A percentile compares a stretch with the other conserved stretches of the same genome.
Conservation (phyloP, 2,329 filamentous ascomycete genomes). For the Pseudocercospora pini-densiflorae region DNA sequence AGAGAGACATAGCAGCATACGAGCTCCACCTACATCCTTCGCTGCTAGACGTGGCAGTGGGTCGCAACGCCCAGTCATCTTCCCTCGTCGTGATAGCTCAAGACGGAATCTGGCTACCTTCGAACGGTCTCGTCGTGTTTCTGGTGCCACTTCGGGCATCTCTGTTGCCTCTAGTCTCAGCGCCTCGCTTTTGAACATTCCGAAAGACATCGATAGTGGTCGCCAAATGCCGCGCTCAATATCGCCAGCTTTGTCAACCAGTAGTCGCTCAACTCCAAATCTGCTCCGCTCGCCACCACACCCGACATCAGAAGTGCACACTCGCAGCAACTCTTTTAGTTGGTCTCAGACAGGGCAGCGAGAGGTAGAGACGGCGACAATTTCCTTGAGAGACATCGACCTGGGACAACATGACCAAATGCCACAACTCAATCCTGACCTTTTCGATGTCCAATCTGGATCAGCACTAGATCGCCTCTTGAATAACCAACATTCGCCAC, state of each 20-base stretch:
- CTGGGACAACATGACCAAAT: not conserved
- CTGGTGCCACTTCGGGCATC: not conserved
- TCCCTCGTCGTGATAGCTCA: slow-evolving; percentile 26
- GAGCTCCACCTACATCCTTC: slow-evolving; percentile 15
- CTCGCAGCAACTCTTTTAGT: slow-evolving; percentile 29
- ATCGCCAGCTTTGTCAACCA: slow-evolving; percentile 21
- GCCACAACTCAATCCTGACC: not conserved
- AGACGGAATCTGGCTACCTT: slow-evolving; percentile 17
- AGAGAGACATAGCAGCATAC: slow-evolving; percentile 33
- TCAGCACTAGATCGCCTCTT: slow-evolving; percentile 14
- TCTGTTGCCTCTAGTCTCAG: not conserved
- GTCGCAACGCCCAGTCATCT: slow-evolving; percentile 21
- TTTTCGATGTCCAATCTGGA: not conserved
- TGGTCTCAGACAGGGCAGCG: slow-evolving; percentile 14
- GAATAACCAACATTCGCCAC: slow-evolving; percentile 34
- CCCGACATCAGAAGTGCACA: slow-evolving; percentile 16
- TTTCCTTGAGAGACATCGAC: not conserved
- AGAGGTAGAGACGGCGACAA: too few relatives aligned
- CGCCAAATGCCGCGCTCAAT: slow-evolving; percentile 9
- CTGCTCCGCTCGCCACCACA: slow-evolving; percentile 15
- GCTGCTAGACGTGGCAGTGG: slow-evolving; percentile 22
- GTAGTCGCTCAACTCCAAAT: slow-evolving; percentile 32
- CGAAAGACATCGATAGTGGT: slow-evolving; percentile 7
- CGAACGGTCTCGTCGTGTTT: slow-evolving; percentile 8
- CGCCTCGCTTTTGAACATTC: not conserved